Percentiles rank a stretch among this genome's conserved stretches.
Conservation (phyloP, 139 green algal species). For the Limnomonas spitsbergensis region DNA sequence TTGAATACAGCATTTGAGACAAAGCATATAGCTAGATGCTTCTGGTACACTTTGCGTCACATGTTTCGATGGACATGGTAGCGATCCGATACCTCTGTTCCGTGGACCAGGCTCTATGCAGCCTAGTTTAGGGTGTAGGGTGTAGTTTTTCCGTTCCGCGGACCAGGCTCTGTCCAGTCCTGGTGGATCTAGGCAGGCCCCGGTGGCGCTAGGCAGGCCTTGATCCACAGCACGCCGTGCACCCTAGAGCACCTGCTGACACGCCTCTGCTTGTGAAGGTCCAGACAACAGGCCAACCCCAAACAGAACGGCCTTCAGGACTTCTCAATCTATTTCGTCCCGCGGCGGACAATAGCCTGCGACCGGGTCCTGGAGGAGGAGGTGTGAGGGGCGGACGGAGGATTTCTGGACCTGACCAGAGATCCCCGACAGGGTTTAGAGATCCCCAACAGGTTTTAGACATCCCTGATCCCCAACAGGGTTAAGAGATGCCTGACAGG, state of each 20-base stretch:
- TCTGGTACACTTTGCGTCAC: too few species aligned
- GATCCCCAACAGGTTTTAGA: background rate
- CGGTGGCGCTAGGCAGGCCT: background rate
- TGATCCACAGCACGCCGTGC: background rate
- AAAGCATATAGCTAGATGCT: too few species aligned
- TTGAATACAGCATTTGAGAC: background rate
- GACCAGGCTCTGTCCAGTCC: background rate
- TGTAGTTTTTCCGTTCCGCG: background rate
- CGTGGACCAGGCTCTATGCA: background rate
- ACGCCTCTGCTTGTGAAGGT: background rate
- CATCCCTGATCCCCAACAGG: too few species aligned
- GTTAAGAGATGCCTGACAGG: too few species aligned
- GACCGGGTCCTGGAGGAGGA: slow-evolving; percentile 79
- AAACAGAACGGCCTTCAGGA: slow-evolving; percentile 32
- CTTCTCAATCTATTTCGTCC: slow-evolving; percentile 69
- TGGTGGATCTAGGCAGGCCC: background rate
- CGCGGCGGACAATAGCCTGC: slow-evolving; percentile 62
- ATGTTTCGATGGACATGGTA: too few species aligned
- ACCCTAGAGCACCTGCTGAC: background rate
- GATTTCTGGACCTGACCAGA: background rate
- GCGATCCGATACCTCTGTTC: too few species aligned
- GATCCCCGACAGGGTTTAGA: background rate
- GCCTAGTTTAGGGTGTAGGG: background rate
- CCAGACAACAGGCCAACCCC: background rate
- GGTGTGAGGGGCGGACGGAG: slow-evolving; percentile 29